Evolutionary conservation across 306 rosid species (phyloP).

Genomic region (Senna siamea): DNA sequence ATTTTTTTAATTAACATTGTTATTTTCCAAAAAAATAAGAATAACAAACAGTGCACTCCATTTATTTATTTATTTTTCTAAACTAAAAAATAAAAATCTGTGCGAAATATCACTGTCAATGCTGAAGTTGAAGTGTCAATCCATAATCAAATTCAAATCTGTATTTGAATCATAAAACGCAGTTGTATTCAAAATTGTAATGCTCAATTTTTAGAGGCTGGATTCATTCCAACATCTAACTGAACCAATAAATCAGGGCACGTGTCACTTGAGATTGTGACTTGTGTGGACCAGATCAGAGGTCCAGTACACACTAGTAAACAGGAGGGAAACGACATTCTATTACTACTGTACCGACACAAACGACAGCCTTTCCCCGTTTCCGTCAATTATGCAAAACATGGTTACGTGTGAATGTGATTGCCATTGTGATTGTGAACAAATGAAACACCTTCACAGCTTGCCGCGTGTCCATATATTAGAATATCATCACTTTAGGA

Average conservation of each 20-base stretch:
- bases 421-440: not conserved
- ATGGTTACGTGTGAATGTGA: not conserved
- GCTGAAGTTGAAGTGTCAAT: not conserved
- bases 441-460: not conserved
- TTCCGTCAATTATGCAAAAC: conserved; percentile 21
- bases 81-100: no score
- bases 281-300: not conserved
- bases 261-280: not conserved
- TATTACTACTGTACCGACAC: not conserved
- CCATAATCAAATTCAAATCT: not conserved
- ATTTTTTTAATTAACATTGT: no score
- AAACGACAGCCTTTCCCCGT: conserved; percentile 1
- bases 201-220: no score
- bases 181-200: no score
- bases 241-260: conserved; percentile 9
- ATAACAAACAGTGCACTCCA: no score
- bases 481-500: no score
- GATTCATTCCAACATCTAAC: conserved; percentile 8
- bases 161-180: not conserved
- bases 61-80: no score
- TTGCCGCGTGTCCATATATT: not conserved
- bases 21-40: no score
- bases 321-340: not conserved
- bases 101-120: no score
- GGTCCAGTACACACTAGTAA: not conserved